Conservation (phyloP, 305 asterid species). For the Coffea humblotiana region DNA sequence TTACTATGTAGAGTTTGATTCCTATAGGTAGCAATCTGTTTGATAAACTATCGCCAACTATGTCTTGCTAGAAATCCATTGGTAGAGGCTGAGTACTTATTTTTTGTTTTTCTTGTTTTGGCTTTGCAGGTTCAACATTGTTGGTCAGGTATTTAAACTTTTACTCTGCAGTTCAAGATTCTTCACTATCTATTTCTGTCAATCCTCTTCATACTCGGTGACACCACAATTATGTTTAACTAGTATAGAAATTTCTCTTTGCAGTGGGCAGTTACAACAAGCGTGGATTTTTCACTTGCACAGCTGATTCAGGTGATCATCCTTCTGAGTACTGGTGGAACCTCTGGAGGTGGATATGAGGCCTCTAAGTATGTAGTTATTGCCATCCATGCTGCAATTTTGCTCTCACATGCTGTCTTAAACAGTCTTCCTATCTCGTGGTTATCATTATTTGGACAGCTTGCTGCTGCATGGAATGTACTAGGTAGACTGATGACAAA, state of each 20-base stretch:
- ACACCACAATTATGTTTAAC: conserved; percentile 23
- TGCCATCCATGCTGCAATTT: conserved; percentile 66
- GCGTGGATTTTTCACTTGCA: conserved; percentile 81
- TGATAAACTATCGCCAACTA: not conserved
- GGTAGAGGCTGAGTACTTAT: conserved; percentile 6
- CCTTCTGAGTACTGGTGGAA: conserved; percentile 87
- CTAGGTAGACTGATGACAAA: conserved; percentile 41
- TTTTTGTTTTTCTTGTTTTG: conserved; percentile 9
- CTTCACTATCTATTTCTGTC: conserved; percentile 8
- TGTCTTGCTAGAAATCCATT: not conserved
- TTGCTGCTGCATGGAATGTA: conserved; percentile 93
- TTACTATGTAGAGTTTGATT: not conserved
- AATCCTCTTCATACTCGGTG: conserved; percentile 8
- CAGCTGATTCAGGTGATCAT: conserved; percentile 87
- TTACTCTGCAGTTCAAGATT: conserved; percentile 16
- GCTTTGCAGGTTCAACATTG: conserved; percentile 83
- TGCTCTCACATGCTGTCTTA: conserved; percentile 65
- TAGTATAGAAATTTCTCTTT: conserved; percentile 24
- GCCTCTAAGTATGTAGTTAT: conserved; percentile 82
- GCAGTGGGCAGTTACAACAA: conserved; percentile 98
- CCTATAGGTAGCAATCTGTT: not conserved
- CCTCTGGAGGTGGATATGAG: conserved; percentile 78
- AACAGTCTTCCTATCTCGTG: conserved; percentile 84
- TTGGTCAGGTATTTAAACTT: conserved; percentile 75
- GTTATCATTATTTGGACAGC: conserved; percentile 75